Evolutionary conservation across 2,329 filamentous ascomycete species (phyloP), one percentile per base, ranked within the genome.

Genomic region (Aspergillus ustus): DNA sequence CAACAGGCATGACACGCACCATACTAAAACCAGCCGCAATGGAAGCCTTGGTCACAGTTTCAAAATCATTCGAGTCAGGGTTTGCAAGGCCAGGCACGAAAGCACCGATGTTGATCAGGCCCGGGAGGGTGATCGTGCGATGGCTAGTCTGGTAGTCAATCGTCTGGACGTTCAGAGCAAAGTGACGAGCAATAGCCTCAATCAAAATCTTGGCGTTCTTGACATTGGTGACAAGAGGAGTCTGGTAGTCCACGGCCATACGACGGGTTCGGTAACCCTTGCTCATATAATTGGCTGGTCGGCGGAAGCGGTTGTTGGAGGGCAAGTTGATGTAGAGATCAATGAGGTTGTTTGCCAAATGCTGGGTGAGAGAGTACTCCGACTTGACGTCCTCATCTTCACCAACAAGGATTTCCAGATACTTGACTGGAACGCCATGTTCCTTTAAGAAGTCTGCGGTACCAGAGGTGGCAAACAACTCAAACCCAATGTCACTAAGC

Each of bases 281-380:
- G 79, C 91, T 96, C 90, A 99, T 96, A 81, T 98, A 99, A 83
- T 93, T 99, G 71, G 95, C 95, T 34, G 95, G 95, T 68, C 95
- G 89, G 70, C 95, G 88, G 85, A 96, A 99, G 78, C 93, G 91
- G 83, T 99, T 99, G 86, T 87, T 97, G 13, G 95, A 98, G n/a
- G 95, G 95, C 79, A 99, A 80, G 79, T 99, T 99, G 88, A 99
- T 97, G 83, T 99, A 99, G 63, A 99, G 82, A 77, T 98, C 94
- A 72, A 99, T 99, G 78, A 95, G 89, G 81, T 98, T 98, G 82
- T 97, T 98, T 61, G 94, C 91, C 79, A 99, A 82, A 82, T 97
- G 94, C 81, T 98, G 93, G 1, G 93, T 97, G 64, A 99, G 85
- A 8, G 95, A 99, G 82, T 96, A 99, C 80, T 99, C 95, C 0